Percentiles rank a stretch among this genome's conserved stretches.
These are phyloP conservation scores for Apiospora rasikravindrae DNA, from an alignment of 2,329 filamentous ascomycete genomes.

Conservation along the genomic window DNA sequence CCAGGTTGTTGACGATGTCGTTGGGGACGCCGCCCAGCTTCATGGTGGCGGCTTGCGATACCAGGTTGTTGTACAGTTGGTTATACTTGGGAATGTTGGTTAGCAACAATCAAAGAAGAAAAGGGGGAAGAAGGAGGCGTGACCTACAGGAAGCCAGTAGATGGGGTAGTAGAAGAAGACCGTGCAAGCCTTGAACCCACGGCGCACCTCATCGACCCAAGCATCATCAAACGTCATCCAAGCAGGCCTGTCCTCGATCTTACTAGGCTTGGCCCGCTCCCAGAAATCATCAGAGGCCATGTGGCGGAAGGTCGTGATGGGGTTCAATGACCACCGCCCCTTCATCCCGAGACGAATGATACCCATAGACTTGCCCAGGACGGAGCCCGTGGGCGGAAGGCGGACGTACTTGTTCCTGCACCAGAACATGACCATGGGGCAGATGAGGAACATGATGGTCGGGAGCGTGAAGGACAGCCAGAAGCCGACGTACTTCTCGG, in stretches of 20 bases:
- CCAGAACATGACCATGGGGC: slow-evolving; percentile 65
- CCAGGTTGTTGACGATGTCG: slow-evolving; percentile 77
- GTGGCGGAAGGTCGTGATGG: slow-evolving; percentile 43
- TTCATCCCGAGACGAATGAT: slow-evolving; percentile 67
- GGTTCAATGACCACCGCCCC: slow-evolving; percentile 67
- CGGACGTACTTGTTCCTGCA: slow-evolving; percentile 65
- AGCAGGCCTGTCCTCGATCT: slow-evolving; percentile 57
- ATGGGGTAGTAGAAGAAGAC: slow-evolving; percentile 75
- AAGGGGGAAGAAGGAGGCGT: neutral
- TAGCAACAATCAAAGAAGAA: neutral
- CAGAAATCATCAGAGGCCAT: slow-evolving; percentile 61
- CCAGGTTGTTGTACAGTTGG: slow-evolving; percentile 65
- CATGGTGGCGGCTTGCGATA: slow-evolving; percentile 71
- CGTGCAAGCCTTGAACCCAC: slow-evolving; percentile 71
- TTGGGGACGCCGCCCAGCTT: slow-evolving; percentile 74
- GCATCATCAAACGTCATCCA: slow-evolving; percentile 87
- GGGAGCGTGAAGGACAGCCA: slow-evolving; percentile 74
- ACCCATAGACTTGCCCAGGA: slow-evolving; percentile 62
- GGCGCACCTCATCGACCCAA: slow-evolving; percentile 80
- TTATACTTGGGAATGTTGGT: slow-evolving; percentile 46
- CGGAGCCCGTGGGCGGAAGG: slow-evolving; percentile 50
- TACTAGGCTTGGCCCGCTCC: slow-evolving; percentile 71
- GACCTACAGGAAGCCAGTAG: slow-evolving; percentile 54
- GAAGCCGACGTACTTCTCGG: slow-evolving; percentile 77
- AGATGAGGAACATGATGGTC: slow-evolving; percentile 66